Evolutionary conservation across 331 rosid species (phyloP), one percentile per base, ranked within the genome.

Genomic region (Prunus yedoensis): DNA sequence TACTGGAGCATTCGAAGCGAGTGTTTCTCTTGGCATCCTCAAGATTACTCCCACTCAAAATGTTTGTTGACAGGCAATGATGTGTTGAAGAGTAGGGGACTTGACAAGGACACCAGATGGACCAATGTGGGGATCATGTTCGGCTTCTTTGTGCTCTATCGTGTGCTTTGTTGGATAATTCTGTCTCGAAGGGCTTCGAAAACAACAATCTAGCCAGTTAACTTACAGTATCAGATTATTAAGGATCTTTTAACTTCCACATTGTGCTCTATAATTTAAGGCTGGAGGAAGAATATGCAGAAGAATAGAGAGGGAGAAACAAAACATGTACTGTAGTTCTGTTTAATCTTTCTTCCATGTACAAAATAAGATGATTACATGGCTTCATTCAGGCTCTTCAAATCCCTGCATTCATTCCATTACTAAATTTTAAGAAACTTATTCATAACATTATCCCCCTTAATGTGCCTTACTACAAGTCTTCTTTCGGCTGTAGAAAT

Each of bases 21-120:
- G 79, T 94, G 98, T 52, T 88, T 91, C 74, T 84, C 91, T 43
- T 77, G 87, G 81, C 77, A 74, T n/a, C 61, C 8, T 32, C 47
- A 64, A 13, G 75, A 77, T 10, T 38, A 58, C 15, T 69, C 70
- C 1, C 68, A 70, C 43, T 65, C 77, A 3, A 2, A 66, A 41
- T 94, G 97, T 61, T 73, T 86, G 87, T 35, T 87, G 6, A 88
- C 89, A 4, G 97, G 96, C 4, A 75, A 69, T 70, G 96, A 91
- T 80, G 90, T 94, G 62, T 80, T 94, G 85, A 87, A 86, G 83
- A 86, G 90, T 68, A 85, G 90, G 81, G 97, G 93, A n/a, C 91
- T 91, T 49, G 94, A 84, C 17, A 74, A 72, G 71, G 97, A 94
- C 65, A 75, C 77, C 1, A 83, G 97, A 76, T 90, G 94, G 97